Evolutionary conservation across 2,329 filamentous ascomycete genomes (phyloP).

Genomic region (Alternaria gaisen): DNA sequence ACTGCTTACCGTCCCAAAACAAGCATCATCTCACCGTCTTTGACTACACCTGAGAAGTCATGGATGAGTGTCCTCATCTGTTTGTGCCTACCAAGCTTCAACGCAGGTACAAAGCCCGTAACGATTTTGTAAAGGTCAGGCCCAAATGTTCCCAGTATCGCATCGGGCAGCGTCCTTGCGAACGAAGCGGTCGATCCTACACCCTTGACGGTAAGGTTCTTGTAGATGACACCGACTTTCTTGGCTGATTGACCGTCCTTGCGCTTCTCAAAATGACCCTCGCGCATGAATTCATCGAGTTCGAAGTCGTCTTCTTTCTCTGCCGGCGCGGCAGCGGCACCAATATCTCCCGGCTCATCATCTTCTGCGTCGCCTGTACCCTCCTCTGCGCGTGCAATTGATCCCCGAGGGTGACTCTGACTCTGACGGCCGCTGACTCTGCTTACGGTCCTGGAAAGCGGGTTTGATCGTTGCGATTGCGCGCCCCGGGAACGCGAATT

Average conservation of each 20-base stretch:
- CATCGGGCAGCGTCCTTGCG: slow-evolving; percentile 76
- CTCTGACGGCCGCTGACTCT: slow-evolving; percentile 37
- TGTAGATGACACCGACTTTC: slow-evolving; percentile 80
- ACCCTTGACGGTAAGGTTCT: slow-evolving; percentile 78
- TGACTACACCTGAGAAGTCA: slow-evolving; percentile 73
- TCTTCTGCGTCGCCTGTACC: slow-evolving; percentile 20
- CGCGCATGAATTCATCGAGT: slow-evolving; percentile 73
- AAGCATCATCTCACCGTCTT: slow-evolving; percentile 76
- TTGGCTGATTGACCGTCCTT: slow-evolving; percentile 74
- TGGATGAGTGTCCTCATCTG: slow-evolving; percentile 67
- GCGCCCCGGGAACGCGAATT: slow-evolving; percentile 47
- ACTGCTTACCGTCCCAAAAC: slow-evolving; percentile 66
- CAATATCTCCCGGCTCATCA: slow-evolving; percentile 34
- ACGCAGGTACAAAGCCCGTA: slow-evolving; percentile 61
- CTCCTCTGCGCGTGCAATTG: slow-evolving; percentile 22
- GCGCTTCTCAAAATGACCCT: slow-evolving; percentile 79
- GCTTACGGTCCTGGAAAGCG: slow-evolving; percentile 37
- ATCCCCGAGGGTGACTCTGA: slow-evolving; percentile 19
- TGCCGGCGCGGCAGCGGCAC: slow-evolving; percentile 41
- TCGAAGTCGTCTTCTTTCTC: slow-evolving; percentile 70
- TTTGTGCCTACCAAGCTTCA: slow-evolving; percentile 59
- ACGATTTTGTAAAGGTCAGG: slow-evolving; percentile 77
- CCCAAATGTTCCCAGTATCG: slow-evolving; percentile 79
- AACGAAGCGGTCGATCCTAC: slow-evolving; percentile 72
- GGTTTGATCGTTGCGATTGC: slow-evolving; percentile 36